Conservation (phyloP, 192 early-diverging fungal genomes). For the Phlyctochytrium arcticum region DNA sequence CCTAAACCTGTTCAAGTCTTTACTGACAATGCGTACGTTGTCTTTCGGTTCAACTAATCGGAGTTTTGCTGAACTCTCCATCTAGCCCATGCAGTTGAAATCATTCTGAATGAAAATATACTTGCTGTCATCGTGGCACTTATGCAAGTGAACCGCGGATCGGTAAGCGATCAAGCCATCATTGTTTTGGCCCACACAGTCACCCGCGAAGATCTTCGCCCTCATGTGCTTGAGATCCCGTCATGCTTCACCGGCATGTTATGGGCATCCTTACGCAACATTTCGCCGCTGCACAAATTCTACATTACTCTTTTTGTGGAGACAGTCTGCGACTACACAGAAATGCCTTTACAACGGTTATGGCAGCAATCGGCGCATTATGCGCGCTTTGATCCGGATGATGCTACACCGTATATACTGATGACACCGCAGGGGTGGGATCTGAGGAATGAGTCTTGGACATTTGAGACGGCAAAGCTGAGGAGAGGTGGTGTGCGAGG, state of each 20-base stretch:
- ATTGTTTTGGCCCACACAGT: no score
- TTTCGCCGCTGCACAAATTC: background rate
- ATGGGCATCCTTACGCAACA: background rate
- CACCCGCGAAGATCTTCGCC: background rate
- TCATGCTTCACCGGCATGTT: background rate
- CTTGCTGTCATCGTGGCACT: conserved; percentile 20
- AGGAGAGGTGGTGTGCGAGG: conserved; percentile 45
- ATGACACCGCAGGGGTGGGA: conserved; percentile 22
- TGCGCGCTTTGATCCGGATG: background rate
- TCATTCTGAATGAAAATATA: conserved; percentile 21
- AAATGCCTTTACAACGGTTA: background rate
- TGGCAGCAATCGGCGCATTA: no score
- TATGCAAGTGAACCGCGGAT: conserved; percentile 22
- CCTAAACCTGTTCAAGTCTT: no score
- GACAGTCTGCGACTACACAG: background rate
- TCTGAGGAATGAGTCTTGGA: conserved; percentile 70
- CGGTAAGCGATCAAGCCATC: conserved; percentile 22
- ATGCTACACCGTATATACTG: conserved; percentile 18
- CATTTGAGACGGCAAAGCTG: conserved; percentile 69
- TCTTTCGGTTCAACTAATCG: no score
- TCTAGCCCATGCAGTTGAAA: conserved; percentile 12
- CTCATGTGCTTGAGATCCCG: background rate
- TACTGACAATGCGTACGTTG: no score
- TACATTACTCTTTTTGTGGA: background rate
- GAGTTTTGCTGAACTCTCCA: background rate